Evolutionary conservation across 495 filamentous ascomycete genomes (phyloP), one percentile per base, ranked within the genome.

Genomic region (Neurospora sp.): DNA sequence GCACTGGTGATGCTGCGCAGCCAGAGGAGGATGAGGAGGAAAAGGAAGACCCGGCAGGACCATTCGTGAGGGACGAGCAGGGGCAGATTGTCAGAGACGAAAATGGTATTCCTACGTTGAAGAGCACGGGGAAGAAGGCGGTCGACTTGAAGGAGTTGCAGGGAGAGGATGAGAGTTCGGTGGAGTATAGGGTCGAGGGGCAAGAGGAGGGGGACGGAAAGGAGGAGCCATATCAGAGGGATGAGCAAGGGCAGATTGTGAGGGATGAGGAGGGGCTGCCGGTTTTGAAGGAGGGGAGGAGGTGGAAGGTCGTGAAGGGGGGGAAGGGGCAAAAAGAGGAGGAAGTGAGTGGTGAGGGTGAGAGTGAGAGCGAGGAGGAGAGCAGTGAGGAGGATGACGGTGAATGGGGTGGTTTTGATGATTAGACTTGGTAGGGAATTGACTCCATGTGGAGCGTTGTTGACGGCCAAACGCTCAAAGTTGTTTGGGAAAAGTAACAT

Each of bases 391-490:
- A 37, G 9, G 74, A 71, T 16, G 79, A 69, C 20, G 83, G 83
- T 7, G 86, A 82, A 73, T 88, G 86, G 86, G 78, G 75, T 69
- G 86, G 86, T 1, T 85, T 88, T 71, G 80, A 76, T 14, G 85
- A 88, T 76, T 85, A 76, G 38, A 71, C 22, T 1, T 72, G 0
- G 39, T 12, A 22, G 31, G 6, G 20, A 12, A 22, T 53, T 12
- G 45, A 14, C 35, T 35, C 35, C 35, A 35, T 1, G 0, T 3
- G 9, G 10, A 22, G 45, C n/a, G 2, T 53, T 45, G 18, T 53
- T 53, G 45, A 22, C 45, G 45, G 9, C 9, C 3, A 53, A 48
- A 22, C 8, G 2, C 8, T 22, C 45, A 22, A 48, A 20, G 1
- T 22, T 53, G 20, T 48, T 10, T 10, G 9, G 4, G 35, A 35